These are phyloP conservation scores for Hypoxylon sp. DNA, from an alignment of 2,329 filamentous ascomycete species.

Conservation along the genomic window DNA sequence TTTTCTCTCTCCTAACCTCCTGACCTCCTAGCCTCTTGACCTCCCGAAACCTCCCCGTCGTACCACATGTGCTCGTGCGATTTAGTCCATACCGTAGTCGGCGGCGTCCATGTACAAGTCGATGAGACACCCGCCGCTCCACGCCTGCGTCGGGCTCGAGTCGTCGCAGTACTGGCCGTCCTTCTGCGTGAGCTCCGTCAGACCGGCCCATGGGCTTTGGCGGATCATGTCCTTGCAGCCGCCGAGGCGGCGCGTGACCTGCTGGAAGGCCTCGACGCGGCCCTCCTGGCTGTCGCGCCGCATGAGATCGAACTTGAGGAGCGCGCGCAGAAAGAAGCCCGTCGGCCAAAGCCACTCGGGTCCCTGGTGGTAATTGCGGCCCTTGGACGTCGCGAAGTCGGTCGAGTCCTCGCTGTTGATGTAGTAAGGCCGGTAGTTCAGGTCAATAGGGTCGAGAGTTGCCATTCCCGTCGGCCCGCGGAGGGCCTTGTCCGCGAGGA, in stretches of 20 bases:
- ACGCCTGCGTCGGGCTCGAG: conserved; percentile 94
- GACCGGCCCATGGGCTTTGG: conserved; percentile 85
- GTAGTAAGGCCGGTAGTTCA: conserved; percentile 96
- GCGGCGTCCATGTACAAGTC: conserved; percentile 95
- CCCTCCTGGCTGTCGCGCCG: conserved; percentile 73
- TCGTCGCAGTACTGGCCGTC: conserved; percentile 85
- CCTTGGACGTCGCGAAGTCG: conserved; percentile 92
- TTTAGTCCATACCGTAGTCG: conserved; percentile 52
- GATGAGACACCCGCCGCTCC: conserved; percentile 94
- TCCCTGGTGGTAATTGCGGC: conserved; percentile 97
- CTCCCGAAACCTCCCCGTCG: background rate
- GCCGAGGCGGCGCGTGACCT: conserved; percentile 84
- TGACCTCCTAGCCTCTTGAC: background rate
- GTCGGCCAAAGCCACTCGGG: conserved; percentile 99
- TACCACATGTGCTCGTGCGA: background rate
- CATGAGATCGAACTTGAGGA: conserved; percentile 89
- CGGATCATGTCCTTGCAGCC: conserved; percentile 88
- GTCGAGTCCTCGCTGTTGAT: conserved; percentile 92
- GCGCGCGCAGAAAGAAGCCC: conserved; percentile 91
- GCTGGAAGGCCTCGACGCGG: conserved; percentile 90
- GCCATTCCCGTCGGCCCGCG: conserved; percentile 94
- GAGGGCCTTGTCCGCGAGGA: conserved; percentile 81
- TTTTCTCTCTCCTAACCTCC: background rate
- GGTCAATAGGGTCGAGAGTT: conserved; percentile 89
- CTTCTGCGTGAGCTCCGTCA: conserved; percentile 94